Evolutionary conservation across 352 stramenopile genomes (phyloP).

Genomic region (Pythium sukuiense): DNA sequence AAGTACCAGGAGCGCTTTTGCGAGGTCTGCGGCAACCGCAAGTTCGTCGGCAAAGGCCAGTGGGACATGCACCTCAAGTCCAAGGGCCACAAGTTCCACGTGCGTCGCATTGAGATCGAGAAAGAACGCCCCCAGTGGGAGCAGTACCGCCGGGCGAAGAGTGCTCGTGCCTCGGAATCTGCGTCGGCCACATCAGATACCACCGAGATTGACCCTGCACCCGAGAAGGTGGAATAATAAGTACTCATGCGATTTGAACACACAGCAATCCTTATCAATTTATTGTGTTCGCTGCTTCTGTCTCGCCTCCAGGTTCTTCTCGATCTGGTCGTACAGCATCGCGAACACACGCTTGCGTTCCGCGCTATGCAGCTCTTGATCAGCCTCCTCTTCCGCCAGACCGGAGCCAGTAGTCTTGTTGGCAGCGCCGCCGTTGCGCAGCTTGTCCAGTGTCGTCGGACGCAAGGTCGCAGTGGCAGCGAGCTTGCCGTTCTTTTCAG

Average conservation of each 20-base stretch:
- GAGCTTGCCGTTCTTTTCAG: slow-evolving; percentile 70
- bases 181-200: neutral
- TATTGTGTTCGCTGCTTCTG: slow-evolving; percentile 45
- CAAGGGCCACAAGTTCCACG: slow-evolving; percentile 81
- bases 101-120: slow-evolving; percentile 68
- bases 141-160: slow-evolving; percentile 23
- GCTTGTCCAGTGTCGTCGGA: slow-evolving; percentile 24
- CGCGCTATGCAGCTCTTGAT: slow-evolving; percentile 32
- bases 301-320: slow-evolving; percentile 45
- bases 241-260: neutral
- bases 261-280: slow-evolving; percentile 1
- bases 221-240: neutral
- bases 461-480: slow-evolving; percentile 46
- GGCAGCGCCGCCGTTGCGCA: neutral
- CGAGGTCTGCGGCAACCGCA: slow-evolving; percentile 54
- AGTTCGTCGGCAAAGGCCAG: slow-evolving; percentile 68
- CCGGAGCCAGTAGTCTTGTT: neutral
- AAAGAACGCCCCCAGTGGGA: slow-evolving; percentile 29
- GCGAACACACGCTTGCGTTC: slow-evolving; percentile 67
- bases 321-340: slow-evolving; percentile 56
- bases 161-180: slow-evolving; percentile 10
- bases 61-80: slow-evolving; percentile 75
- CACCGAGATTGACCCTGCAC: neutral
- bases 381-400: slow-evolving; percentile 21
- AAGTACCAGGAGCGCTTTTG: slow-evolving; percentile 72